phyloP scores from a whole-genome alignment of 2,329 filamentous ascomycete species.

The Hypocrella siamensis region DNA sequence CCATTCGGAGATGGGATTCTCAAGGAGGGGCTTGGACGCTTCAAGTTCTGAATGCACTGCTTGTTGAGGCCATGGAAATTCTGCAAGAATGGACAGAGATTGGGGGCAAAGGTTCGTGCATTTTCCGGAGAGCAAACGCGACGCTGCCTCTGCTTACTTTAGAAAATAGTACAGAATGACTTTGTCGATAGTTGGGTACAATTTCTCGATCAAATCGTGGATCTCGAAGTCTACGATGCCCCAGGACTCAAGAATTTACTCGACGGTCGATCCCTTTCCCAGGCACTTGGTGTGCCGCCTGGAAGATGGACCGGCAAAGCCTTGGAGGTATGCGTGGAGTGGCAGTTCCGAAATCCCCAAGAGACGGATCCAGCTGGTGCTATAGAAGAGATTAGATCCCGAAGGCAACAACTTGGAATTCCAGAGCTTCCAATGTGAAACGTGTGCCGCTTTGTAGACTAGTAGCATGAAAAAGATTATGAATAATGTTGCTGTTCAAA shows the following conservation, averaged over 20 bases:
- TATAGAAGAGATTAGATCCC: slow-evolving; percentile 40
- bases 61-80: slow-evolving; percentile 42
- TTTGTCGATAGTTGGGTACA: slow-evolving; percentile 34
- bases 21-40: slow-evolving; percentile 49
- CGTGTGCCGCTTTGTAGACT: too few relatives aligned
- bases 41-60: slow-evolving; percentile 51
- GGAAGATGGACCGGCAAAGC: slow-evolving; percentile 77
- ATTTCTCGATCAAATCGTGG: slow-evolving; percentile 38
- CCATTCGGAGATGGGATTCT: slow-evolving; percentile 55
- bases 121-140: background rate
- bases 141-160: background rate
- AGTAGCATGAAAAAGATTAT: too few relatives aligned
- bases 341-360: slow-evolving; percentile 73
- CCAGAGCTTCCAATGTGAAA: too few relatives aligned
- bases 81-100: slow-evolving; percentile 15
- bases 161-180: slow-evolving; percentile 22
- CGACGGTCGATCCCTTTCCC: slow-evolving; percentile 59
- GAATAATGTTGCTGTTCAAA: too few relatives aligned
- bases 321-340: slow-evolving; percentile 65
- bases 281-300: slow-evolving; percentile 51
- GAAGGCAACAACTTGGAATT: slow-evolving; percentile 37
- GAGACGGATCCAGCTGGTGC: slow-evolving; percentile 41
- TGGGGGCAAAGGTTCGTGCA: slow-evolving; percentile 14
- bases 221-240: slow-evolving; percentile 40
- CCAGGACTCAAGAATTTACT: slow-evolving; percentile 46